These are phyloP conservation scores for Glycyrrhiza uralensis DNA, from an alignment of 306 rosid species.

Conservation along the genomic window DNA sequence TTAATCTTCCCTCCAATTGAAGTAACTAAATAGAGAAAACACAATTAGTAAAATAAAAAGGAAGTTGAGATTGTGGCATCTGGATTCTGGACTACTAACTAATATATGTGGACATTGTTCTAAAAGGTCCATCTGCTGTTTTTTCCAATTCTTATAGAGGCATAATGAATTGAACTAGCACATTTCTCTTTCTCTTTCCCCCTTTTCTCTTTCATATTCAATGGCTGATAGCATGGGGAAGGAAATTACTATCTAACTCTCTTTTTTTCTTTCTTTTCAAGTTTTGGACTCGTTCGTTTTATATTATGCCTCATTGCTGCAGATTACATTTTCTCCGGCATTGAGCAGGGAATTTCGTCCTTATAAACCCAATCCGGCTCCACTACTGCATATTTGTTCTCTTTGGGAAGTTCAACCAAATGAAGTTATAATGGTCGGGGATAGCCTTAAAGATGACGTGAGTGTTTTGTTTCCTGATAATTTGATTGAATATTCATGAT, in stretches of 20 bases:
- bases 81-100: neutral
- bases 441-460: slow-evolving; percentile 92
- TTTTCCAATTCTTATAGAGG: neutral
- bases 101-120: neutral
- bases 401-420: slow-evolving; percentile 77
- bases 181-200: neutral
- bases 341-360: slow-evolving; percentile 86
- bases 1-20: neutral
- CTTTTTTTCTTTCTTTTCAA: neutral
- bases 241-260: neutral
- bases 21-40: neutral
- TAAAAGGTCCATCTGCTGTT: slow-evolving; percentile 1
- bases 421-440: slow-evolving; percentile 94
- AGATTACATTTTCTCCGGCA: slow-evolving; percentile 82
- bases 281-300: neutral
- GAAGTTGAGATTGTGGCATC: neutral
- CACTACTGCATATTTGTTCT: slow-evolving; percentile 81
- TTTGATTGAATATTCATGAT: neutral
- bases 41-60: neutral
- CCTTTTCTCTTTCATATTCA: neutral
- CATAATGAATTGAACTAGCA: neutral
- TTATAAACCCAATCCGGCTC: slow-evolving; percentile 87
- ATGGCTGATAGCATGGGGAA: neutral
- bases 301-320: slow-evolving; percentile 37
- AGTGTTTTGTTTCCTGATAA: slow-evolving; percentile 21